Base-by-base conservation (phyloP, 2,329 filamentous ascomycete genomes). In the Furcasterigmium sp. region DNA sequence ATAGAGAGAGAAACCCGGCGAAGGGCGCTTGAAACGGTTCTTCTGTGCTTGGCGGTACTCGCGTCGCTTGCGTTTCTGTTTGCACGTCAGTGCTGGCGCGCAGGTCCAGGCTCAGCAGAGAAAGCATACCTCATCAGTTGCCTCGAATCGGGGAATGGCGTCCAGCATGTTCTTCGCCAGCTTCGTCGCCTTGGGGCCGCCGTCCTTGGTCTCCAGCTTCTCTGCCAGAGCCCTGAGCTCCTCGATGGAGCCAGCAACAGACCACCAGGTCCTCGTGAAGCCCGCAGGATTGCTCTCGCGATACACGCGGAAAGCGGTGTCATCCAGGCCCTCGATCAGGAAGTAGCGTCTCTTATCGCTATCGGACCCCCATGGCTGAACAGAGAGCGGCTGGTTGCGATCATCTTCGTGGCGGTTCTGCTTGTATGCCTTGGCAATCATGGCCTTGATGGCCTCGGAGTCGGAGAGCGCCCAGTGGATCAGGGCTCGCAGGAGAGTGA, bases 291-390 rank as follows among this genome's bases (percentile, higher is more conserved):
- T 94, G 65, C 87, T 91, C 65, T 98, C 93, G 42, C 93, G 80
- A 63, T 98, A 98, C 36, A 98, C 79, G 49, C 93, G 81, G 64
- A 98, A 98, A 49, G 86, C 79, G 4, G 91, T 97, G 63, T 98
- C 91, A 55, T 97, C 91, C 53, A 88, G 80, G 11, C 93, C 93
- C 65, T 98, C 93, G 49, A 98, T 80, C 38, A 98, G 73, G 70
- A 86, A 98, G 65, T 97, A 98, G 46, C 90, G 83, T 44, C 93
- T 83, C 70, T 93, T 95, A 55, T 95, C 84, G 51, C 87, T 88
- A 61, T 95, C 91, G 11, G 80, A 78, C 8, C 91, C 91, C 91
- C 91, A 96, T 5, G 89, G 82, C 59, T 95, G 90, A 37, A 95
- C 87, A 1, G 89, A 91, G 28, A 94, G 73, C 8, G 91, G 86